phyloP scores from a whole-genome alignment of 208 protist genomes.

The Trypanosomatidae sp. region DNA sequence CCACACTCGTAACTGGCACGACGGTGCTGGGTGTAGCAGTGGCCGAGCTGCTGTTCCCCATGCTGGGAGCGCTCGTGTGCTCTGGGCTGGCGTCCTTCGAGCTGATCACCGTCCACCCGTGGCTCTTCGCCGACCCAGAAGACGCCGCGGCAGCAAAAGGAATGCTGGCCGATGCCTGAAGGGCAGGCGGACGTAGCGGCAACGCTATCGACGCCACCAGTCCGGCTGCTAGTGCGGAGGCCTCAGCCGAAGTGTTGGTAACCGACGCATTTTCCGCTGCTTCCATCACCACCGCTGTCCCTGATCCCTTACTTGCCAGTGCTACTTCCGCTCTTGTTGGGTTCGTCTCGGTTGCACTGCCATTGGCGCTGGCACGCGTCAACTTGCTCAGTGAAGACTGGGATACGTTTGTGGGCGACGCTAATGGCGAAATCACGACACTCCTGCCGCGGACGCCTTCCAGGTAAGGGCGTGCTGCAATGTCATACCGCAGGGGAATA shows the following conservation, averaged over 20 bases:
- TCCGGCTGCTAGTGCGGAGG: constrained; percentile 8
- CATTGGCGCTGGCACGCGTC: neutral
- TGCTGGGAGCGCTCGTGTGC: neutral
- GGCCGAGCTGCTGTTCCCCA: constrained; percentile 1
- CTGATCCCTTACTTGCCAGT: neutral
- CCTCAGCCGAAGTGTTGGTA: neutral
- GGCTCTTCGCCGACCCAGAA: neutral
- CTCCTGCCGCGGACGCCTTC: constrained; percentile 30
- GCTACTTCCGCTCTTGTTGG: neutral
- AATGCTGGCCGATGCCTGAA: neutral
- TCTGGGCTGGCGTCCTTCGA: neutral
- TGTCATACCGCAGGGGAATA: constrained; percentile 55
- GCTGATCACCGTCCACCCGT: neutral
- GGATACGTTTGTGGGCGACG: neutral
- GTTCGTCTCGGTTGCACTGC: neutral
- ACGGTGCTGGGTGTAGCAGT: neutral
- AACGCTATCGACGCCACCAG: constrained; percentile 6
- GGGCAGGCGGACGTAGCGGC: constrained; percentile 1
- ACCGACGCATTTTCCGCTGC: neutral
- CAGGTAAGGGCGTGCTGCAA: constrained; percentile 37
- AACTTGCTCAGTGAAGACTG: neutral
- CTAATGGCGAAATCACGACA: constrained; percentile 14
- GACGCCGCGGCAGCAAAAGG: neutral
- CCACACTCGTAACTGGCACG: neutral
- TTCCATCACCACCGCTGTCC: neutral